Base-by-base conservation (phyloP, 139 green algal species). In the Prasinococcaceae sp. region DNA sequence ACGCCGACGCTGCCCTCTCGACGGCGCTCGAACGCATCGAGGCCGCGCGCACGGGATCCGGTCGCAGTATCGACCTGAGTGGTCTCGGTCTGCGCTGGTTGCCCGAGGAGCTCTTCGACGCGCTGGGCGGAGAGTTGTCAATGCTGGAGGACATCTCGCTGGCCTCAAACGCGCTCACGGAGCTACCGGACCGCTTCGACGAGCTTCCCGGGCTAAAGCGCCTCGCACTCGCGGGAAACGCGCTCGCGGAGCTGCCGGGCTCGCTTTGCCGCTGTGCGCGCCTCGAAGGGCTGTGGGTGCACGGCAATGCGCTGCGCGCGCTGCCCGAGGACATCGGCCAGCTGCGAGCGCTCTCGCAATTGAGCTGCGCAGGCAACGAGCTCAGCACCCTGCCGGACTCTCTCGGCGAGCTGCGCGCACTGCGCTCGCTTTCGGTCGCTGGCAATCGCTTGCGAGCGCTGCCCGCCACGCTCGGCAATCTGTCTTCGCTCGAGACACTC, bases 281-380 rank as follows among this genome's bases (percentile, higher is more conserved):
- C 4, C 40, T 68, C 30, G 52, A 68, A 19, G 59, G 59, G 12
- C 40, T 68, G 16, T 68, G 52, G 52, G 30, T 59, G 25, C 61
- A 70, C 23, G 50, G 61, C 16, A 71, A 71, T 35, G 22, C 2
- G 3, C 55, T 71, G 20, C 24, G 33, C 24, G 6, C 24, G n/a
- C 36, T 71, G 9, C 55, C 63, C 2, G 30, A 63, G 6, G 23
- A 52, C 25, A 33, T 71, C 12, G 16, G 17, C 4, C 29, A 20
- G 3, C 45, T 72, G 6, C 6, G 17, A 22, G 40, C 50, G 26
- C 45, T 66, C 4, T 29, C 50, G 30, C 42, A 63, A 24, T 24
- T 70, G 10, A 57, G 37, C n/a, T 27, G 60, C 14, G 54, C 58
- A 20, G 62, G 60, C 36, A 70, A 70, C 29, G 2, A 1, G 2